Conservation (phyloP, 176 grass and related monocot species). For the Oryza longistaminata region DNA sequence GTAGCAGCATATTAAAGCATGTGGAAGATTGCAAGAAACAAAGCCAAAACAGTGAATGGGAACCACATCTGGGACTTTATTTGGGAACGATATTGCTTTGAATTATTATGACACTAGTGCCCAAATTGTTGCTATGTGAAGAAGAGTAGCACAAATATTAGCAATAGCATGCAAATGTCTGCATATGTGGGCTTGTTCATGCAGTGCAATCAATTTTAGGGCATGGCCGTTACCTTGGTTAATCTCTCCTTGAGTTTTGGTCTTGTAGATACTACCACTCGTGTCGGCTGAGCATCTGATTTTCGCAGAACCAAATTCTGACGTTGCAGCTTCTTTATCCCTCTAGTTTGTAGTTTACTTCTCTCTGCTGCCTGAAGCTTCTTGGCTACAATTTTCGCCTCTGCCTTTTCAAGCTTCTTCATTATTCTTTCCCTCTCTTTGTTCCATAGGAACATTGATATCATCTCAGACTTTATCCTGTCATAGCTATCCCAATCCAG, state of each 20-base stretch:
- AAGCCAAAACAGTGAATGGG: not conserved
- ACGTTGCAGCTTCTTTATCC: constrained; percentile 26
- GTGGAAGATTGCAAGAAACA: not conserved
- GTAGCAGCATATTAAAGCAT: not conserved
- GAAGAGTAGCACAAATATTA: not conserved
- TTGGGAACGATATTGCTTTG: not conserved
- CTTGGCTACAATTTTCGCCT: constrained; percentile 36
- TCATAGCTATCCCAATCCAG: constrained; percentile 78
- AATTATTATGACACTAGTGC: not conserved
- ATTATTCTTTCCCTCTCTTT: constrained; percentile 45
- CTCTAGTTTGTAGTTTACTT: constrained; percentile 26
- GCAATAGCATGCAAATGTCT: constrained; percentile 5
- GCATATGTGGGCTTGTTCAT: not conserved
- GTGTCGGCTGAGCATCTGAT: constrained; percentile 10
- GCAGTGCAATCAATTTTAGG: not conserved
- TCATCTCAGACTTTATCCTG: constrained; percentile 56
- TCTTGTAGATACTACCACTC: constrained; percentile 37
- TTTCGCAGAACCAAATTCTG: constrained; percentile 27
- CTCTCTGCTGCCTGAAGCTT: constrained; percentile 28
- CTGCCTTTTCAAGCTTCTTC: constrained; percentile 37
- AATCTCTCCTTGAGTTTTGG: constrained; percentile 71
- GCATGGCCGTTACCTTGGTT: constrained; percentile 62
- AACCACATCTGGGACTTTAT: not conserved
- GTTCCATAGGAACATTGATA: constrained; percentile 39
- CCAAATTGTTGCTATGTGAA: not conserved